These are phyloP conservation scores for Oxyria digyna DNA, from an alignment of 148 eudicot genomes.

Conservation along the genomic window DNA sequence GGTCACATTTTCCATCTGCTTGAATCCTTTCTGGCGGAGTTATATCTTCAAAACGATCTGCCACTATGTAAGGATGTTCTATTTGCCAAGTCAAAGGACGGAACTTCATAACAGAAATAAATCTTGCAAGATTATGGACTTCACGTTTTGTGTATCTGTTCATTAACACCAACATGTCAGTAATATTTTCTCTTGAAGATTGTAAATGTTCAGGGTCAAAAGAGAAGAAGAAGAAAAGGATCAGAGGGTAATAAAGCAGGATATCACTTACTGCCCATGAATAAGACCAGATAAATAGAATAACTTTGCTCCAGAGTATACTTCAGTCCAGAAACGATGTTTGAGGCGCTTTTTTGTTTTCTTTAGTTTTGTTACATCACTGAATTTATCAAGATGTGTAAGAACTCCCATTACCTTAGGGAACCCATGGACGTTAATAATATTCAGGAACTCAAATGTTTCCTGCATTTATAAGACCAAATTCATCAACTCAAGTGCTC, in stretches of 20 bases:
- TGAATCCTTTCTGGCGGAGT: constrained; percentile 74
- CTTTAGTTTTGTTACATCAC: constrained; percentile 76
- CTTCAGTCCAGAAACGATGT: constrained; percentile 97
- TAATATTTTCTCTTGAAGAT: background rate
- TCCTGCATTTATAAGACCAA: constrained; percentile 36
- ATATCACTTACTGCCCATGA: constrained; percentile 72
- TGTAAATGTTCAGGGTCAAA: background rate
- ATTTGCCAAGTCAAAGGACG: constrained; percentile 74
- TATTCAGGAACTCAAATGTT: constrained; percentile 87
- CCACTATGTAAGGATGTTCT: constrained; percentile 77
- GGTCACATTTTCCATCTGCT: constrained; percentile 59
- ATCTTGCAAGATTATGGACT: constrained; percentile 84
- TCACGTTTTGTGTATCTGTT: constrained; percentile 81
- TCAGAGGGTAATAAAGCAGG: background rate
- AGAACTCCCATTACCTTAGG: constrained; percentile 97
- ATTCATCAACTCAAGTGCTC: background rate
- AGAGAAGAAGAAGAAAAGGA: background rate
- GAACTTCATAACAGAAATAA: constrained; percentile 89
- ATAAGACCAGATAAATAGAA: constrained; percentile 90
- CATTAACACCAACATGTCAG: background rate
- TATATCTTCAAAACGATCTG: constrained; percentile 93
- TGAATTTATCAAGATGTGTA: constrained; percentile 87
- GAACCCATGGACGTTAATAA: constrained; percentile 85
- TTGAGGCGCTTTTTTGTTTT: constrained; percentile 88
- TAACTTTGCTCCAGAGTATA: constrained; percentile 73